A percentile compares a stretch with the other conserved stretches of the same genome.
These are phyloP conservation scores for Cutaneotrichosporon mucoides DNA, from an alignment of 1,284 basidiomycete species.

Conservation along the genomic window DNA sequence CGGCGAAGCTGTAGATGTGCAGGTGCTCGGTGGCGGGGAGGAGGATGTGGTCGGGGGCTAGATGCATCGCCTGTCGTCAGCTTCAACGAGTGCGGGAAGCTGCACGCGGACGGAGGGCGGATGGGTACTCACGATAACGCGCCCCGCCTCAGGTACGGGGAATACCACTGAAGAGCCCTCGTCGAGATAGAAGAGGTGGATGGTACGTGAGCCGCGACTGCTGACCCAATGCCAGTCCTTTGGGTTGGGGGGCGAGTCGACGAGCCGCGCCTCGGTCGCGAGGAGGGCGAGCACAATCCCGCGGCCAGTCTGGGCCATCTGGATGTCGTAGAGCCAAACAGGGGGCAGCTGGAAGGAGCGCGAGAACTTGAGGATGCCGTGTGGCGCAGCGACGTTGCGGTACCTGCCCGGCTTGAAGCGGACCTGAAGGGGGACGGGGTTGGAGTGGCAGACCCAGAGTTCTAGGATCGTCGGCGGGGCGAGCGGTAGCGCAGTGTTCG, in stretches of 20 bases:
- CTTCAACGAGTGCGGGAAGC: neutral
- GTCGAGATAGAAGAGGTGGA: conserved; percentile 6
- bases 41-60: neutral
- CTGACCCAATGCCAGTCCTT: neutral
- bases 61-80: neutral
- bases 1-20: neutral
- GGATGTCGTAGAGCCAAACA: conserved; percentile 1
- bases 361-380: neutral
- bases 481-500: neutral
- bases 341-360: neutral
- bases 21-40: neutral
- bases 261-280: too few relatives aligned
- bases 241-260: neutral
- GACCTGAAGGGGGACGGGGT: too few relatives aligned
- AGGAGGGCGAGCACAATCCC: neutral
- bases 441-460: neutral
- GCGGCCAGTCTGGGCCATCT: neutral
- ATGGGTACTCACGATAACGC: too few relatives aligned
- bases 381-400: neutral
- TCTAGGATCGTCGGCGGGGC: neutral
- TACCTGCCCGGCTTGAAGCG: too few relatives aligned
- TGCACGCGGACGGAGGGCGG: too few relatives aligned
- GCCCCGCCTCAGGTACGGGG: too few relatives aligned
- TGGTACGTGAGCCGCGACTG: neutral
- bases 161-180: neutral